Evolutionary conservation across 306 rosid genomes (phyloP).

Genomic region (Cucumis sativus): Cucumber_9930_V3 NC_026658.2:25236001-25236500

Average conservation of each 20-base stretch:
- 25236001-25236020: slow-evolving; percentile 8
- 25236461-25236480: slow-evolving; percentile 30
- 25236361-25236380: neutral
- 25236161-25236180: slow-evolving; percentile 56
- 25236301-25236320: slow-evolving; percentile 82
- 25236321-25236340: slow-evolving; percentile 70
- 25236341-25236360: slow-evolving; percentile 77
- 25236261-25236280: slow-evolving; percentile 47
- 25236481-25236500: slow-evolving; percentile 71
- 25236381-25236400: neutral
- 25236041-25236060: slow-evolving; percentile 56
- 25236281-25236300: slow-evolving; percentile 63
- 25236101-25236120: slow-evolving; percentile 58
- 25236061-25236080: slow-evolving; percentile 58
- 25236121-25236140: slow-evolving; percentile 90
- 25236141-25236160: slow-evolving; percentile 90
- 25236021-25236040: neutral
- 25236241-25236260: slow-evolving; percentile 46
- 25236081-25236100: slow-evolving; percentile 59
- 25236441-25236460: slow-evolving; percentile 2
- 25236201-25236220: slow-evolving; percentile 18
- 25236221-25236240: slow-evolving; percentile 40
- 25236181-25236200: slow-evolving; percentile 14
- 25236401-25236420: neutral
- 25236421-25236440: neutral